These are phyloP conservation scores for Cladosporium sp. DNA, from an alignment of 2,329 filamentous ascomycete genomes.

Conservation along the genomic window DNA sequence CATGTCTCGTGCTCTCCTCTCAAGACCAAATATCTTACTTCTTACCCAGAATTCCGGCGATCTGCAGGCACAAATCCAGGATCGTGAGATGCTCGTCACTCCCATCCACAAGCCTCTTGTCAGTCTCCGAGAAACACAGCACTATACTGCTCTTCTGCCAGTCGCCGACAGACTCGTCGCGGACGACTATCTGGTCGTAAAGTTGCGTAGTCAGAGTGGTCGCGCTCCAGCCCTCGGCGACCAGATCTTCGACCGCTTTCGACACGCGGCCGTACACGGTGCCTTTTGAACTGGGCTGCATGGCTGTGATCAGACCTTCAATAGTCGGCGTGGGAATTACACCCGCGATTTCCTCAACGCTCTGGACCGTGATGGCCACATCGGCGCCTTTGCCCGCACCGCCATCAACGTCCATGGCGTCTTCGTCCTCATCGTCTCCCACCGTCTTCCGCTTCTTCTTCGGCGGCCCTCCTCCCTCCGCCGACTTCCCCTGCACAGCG, in stretches of 20 bases:
- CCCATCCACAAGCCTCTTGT: slow-evolving; percentile 91
- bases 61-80: slow-evolving; percentile 76
- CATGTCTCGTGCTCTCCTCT: not conserved
- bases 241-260: slow-evolving; percentile 79
- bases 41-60: slow-evolving; percentile 37
- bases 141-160: slow-evolving; percentile 88
- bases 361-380: slow-evolving; percentile 65
- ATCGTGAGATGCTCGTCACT: slow-evolving; percentile 93
- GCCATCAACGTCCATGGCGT: slow-evolving; percentile 48
- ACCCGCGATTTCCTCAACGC: slow-evolving; percentile 91
- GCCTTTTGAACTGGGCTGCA: slow-evolving; percentile 65
- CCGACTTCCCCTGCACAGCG: slow-evolving; percentile 39
- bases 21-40: not conserved
- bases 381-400: slow-evolving; percentile 17
- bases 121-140: slow-evolving; percentile 84
- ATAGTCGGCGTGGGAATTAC: slow-evolving; percentile 79
- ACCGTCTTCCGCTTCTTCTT: slow-evolving; percentile 43
- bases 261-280: slow-evolving; percentile 70
- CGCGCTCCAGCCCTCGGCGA: slow-evolving; percentile 96
- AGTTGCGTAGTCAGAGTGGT: slow-evolving; percentile 81
- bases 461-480: slow-evolving; percentile 31
- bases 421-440: slow-evolving; percentile 60
- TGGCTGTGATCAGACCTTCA: slow-evolving; percentile 64
- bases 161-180: slow-evolving; percentile 79
- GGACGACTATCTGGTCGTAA: slow-evolving; percentile 71